A percentile compares a stretch with the other conserved stretches of the same genome.
Evolutionary conservation across 176 grass and related monocot genomes (phyloP).

Genomic region (Carex parvula): DNA sequence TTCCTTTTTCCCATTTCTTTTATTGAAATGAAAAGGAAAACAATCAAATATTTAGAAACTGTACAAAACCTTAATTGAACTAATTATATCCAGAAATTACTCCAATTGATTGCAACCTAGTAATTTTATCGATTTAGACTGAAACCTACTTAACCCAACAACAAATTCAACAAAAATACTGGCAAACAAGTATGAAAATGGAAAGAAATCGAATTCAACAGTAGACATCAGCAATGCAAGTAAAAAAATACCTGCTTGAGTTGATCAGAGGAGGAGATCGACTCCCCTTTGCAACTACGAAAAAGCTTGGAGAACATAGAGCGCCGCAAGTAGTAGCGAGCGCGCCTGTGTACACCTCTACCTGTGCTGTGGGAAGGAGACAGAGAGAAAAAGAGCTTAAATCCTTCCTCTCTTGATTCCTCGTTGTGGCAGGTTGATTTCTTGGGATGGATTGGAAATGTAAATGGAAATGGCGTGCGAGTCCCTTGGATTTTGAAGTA

Average conservation of each 20-base stretch:
- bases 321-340: neutral
- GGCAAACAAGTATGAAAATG: neutral
- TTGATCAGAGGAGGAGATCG: constrained; percentile 23
- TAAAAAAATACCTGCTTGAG: constrained; percentile 26
- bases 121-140: neutral
- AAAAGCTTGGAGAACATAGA: constrained; percentile 34
- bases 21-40: neutral
- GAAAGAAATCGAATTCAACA: neutral
- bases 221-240: neutral
- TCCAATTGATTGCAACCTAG: neutral
- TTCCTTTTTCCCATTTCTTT: neutral
- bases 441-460: neutral
- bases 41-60: neutral
- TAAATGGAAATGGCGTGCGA: too few species aligned
- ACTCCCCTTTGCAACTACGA: constrained; percentile 23
- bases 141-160: neutral
- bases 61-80: constrained; percentile 16
- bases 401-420: neutral
- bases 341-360: neutral
- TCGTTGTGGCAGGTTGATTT: neutral
- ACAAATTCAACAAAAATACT: neutral
- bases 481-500: too few species aligned
- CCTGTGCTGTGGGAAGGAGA: neutral
- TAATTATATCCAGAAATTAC: neutral
- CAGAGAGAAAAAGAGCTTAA: constrained; percentile 10